A percentile compares a stretch with the other conserved stretches of the same genome.
Evolutionary conservation across 306 rosid genomes (phyloP).

Genomic region (Gastrolobium villosum): DNA sequence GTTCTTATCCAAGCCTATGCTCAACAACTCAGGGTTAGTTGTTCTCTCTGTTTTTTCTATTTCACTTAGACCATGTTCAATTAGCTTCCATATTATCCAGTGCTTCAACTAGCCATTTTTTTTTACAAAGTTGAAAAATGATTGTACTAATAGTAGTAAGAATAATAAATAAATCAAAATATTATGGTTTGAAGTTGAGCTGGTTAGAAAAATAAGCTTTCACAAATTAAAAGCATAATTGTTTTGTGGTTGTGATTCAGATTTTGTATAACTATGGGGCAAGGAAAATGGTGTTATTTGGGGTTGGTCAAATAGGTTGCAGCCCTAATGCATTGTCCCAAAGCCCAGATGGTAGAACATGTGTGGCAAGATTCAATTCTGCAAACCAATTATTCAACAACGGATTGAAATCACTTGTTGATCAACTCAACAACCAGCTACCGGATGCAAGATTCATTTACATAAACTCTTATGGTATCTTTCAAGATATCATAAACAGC

Average conservation of each 20-base stretch:
- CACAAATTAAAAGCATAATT: background rate
- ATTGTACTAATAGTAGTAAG: background rate
- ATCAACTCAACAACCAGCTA: constrained; percentile 69
- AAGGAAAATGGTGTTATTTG: constrained; percentile 85
- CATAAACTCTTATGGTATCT: constrained; percentile 77
- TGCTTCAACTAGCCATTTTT: background rate
- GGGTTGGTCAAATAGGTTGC: constrained; percentile 94
- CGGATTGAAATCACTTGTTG: constrained; percentile 70
- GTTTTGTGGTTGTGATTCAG: constrained; percentile 52
- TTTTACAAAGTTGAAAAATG: background rate
- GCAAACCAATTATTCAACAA: constrained; percentile 86
- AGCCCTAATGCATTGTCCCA: constrained; percentile 87
- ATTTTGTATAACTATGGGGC: constrained; percentile 81
- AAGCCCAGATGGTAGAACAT: constrained; percentile 82
- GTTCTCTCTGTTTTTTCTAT: background rate
- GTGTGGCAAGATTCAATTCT: constrained; percentile 77
- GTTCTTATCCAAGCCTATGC: constrained; percentile 71
- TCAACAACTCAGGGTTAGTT: constrained; percentile 68
- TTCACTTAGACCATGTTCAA: background rate
- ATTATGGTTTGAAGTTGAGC: background rate
- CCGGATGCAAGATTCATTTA: constrained; percentile 74
- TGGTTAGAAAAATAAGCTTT: background rate
- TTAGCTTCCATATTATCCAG: background rate
- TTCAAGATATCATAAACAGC: constrained; percentile 70
- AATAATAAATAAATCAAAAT: background rate